Evolutionary conservation across 305 asterid species (phyloP).

Genomic region (Fraxinus sp.): DNA sequence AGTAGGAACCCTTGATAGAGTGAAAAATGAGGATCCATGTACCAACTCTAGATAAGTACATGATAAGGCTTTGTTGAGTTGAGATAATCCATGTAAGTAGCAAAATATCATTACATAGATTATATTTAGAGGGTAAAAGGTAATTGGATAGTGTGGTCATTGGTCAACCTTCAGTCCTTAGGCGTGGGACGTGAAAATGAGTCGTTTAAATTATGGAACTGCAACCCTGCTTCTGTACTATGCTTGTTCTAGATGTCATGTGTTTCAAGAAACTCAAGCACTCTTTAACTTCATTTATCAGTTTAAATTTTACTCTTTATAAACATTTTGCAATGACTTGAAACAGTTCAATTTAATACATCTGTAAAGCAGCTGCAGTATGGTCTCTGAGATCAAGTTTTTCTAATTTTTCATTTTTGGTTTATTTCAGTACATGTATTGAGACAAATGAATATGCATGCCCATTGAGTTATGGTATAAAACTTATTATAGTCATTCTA

Average conservation of each 20-base stretch:
- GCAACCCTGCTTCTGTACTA: not conserved
- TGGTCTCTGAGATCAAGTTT: not conserved
- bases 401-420: not conserved
- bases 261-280: not conserved
- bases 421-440: not conserved
- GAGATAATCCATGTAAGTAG: not conserved
- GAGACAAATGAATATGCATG: not conserved
- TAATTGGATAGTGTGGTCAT: slow-evolving; percentile 5
- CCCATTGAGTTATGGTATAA: not conserved
- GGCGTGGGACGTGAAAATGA: slow-evolving; percentile 2
- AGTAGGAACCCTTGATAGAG: not conserved
- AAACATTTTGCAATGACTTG: not conserved
- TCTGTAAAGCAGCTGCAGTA: not conserved
- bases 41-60: not conserved
- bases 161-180: slow-evolving; percentile 9
- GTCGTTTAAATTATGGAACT: not conserved
- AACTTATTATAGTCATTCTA: not conserved
- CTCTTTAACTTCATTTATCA: not conserved
- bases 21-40: not conserved
- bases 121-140: not conserved
- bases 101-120: not conserved
- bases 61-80: not conserved
- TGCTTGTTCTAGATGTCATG: not conserved
- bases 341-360: not conserved
- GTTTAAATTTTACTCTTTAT: not conserved